These are phyloP conservation scores for Magnusiomyces ingens DNA, from an alignment of 1,139 yeast species.

Conservation along the genomic window DNA sequence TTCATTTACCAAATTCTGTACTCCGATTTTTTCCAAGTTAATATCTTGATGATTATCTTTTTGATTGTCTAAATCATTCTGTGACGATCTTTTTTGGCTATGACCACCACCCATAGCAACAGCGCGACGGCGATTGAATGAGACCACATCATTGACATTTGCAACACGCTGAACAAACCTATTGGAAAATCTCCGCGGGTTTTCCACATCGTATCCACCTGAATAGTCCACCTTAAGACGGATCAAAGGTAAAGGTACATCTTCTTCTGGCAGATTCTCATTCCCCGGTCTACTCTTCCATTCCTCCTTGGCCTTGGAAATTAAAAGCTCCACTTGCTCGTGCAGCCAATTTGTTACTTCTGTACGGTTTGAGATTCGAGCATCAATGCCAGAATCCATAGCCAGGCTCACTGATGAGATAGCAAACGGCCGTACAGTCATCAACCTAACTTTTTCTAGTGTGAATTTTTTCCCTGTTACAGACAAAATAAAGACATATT, in stretches of 20 bases:
- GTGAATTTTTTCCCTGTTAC: slow-evolving; percentile 54
- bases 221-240: slow-evolving; percentile 81
- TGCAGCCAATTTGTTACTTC: slow-evolving; percentile 55
- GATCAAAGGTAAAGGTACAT: slow-evolving; percentile 65
- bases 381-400: slow-evolving; percentile 47
- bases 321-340: slow-evolving; percentile 56
- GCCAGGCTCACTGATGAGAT: slow-evolving; percentile 58
- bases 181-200: slow-evolving; percentile 82
- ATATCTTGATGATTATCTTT: slow-evolving; percentile 22
- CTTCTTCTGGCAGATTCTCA: slow-evolving; percentile 22
- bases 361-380: slow-evolving; percentile 57
- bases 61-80: slow-evolving; percentile 1
- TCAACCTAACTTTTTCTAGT: slow-evolving; percentile 58
- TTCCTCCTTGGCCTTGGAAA: slow-evolving; percentile 49
- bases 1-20: slow-evolving; percentile 55
- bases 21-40: slow-evolving; percentile 41
- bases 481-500: slow-evolving; percentile 43
- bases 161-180: slow-evolving; percentile 89
- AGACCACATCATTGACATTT: slow-evolving; percentile 77
- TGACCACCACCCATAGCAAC: background rate
- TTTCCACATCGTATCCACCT: slow-evolving; percentile 88
- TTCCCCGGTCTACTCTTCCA: slow-evolving; percentile 37
- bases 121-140: slow-evolving; percentile 29
- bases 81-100: slow-evolving; percentile 15
- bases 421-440: slow-evolving; percentile 76